phyloP scores from a whole-genome alignment of 441 rosid genomes.

The Pelargonium fulgidum region DNA sequence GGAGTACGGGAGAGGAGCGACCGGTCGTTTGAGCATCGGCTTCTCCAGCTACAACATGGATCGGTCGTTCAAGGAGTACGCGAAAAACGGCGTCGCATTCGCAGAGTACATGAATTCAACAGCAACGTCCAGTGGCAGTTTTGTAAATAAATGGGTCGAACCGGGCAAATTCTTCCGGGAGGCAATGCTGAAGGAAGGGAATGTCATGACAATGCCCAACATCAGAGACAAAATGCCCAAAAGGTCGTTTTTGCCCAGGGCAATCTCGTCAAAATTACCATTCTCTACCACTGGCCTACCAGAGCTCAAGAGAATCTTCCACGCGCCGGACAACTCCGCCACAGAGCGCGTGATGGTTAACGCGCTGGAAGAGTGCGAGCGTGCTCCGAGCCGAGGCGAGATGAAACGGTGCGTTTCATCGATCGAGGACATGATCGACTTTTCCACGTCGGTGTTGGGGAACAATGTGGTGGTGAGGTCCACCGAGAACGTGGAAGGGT shows the following conservation, averaged over 20 bases:
- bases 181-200: constrained; percentile 54
- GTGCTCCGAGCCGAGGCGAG: constrained; percentile 78
- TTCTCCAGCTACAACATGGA: constrained; percentile 1
- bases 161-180: constrained; percentile 96
- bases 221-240: constrained; percentile 87
- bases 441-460: constrained; percentile 73
- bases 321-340: constrained; percentile 68
- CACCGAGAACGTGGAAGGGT: constrained; percentile 61
- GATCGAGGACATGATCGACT: constrained; percentile 83
- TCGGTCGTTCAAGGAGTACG: constrained; percentile 36
- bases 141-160: constrained; percentile 73
- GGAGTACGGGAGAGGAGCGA: neutral
- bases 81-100: constrained; percentile 23
- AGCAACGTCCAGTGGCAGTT: constrained; percentile 35
- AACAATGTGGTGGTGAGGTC: constrained; percentile 54
- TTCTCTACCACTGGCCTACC: constrained; percentile 49
- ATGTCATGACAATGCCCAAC: constrained; percentile 84
- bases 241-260: constrained; percentile 91
- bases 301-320: constrained; percentile 49
- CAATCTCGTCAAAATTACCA: constrained; percentile 58
- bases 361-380: constrained; percentile 72
- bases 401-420: constrained; percentile 84
- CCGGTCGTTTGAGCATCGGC: constrained; percentile 1
- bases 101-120: neutral
- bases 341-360: constrained; percentile 53